These are phyloP conservation scores for Phycomyces blakesleeanus DNA, from an alignment of 192 early-diverging fungal genomes.

Conservation along the genomic window DNA sequence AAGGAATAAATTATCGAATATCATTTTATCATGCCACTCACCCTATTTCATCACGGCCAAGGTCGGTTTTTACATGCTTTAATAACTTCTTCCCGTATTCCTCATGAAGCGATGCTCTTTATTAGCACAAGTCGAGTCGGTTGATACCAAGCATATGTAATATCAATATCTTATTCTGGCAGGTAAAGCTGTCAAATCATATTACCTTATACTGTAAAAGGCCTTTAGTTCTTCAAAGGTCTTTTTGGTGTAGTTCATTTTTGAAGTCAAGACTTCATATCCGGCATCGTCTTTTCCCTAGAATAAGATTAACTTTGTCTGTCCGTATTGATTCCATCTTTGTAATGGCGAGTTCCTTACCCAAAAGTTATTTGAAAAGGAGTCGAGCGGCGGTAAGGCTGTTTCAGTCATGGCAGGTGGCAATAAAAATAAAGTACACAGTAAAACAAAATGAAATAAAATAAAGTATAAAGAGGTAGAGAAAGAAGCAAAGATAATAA, in stretches of 20 bases:
- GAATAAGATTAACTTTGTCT: not conserved
- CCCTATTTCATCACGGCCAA: slow-evolving; percentile 72
- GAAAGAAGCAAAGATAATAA: slow-evolving; percentile 1
- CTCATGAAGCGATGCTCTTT: slow-evolving; percentile 62
- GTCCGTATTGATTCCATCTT: not conserved
- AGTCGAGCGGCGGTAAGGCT: not conserved
- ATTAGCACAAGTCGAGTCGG: not conserved
- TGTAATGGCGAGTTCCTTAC: not conserved
- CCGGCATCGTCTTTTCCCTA: slow-evolving; percentile 67
- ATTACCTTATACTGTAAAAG: slow-evolving; percentile 53
- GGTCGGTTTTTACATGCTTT: slow-evolving; percentile 53
- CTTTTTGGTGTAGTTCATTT: slow-evolving; percentile 64
- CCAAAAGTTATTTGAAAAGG: slow-evolving; percentile 36
- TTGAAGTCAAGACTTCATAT: slow-evolving; percentile 58
- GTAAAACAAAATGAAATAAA: too few relatives aligned
- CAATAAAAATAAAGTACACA: not conserved
- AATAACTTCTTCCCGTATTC: slow-evolving; percentile 65
- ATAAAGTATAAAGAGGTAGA: slow-evolving; percentile 2
- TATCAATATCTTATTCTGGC: too few relatives aligned
- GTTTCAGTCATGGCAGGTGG: not conserved
- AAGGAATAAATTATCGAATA: not conserved
- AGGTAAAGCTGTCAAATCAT: not conserved
- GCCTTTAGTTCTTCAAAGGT: slow-evolving; percentile 64
- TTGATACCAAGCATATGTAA: too few relatives aligned
- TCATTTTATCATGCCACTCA: slow-evolving; percentile 17